Evolutionary conservation across 1,284 basidiomycete genomes (phyloP), one percentile per base, ranked within the genome.

Genomic region (Trichosporon sp.): DNA sequence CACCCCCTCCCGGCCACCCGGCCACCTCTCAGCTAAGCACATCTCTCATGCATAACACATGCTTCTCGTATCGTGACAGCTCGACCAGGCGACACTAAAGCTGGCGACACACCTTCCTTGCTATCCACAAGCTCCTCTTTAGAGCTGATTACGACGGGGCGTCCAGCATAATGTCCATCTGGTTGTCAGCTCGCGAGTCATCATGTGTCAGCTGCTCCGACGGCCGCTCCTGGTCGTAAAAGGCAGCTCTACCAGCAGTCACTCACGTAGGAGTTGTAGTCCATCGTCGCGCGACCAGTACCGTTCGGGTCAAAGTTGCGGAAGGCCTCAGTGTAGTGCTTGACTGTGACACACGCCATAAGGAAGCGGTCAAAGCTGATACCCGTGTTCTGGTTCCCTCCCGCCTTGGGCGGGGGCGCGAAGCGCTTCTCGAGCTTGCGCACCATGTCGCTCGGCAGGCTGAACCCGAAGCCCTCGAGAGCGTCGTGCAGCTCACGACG

Each of bases 321-420:
- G 73, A 84, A 84, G 46, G 77, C 78, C 75, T 84, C 83, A 1
- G 83, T 84, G 68, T 80, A 84, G 74, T 84, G 83, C 74, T 84
- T 84, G 67, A 84, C 83, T n/a, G 83, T 83, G 12, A 84, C 83
- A 69, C 83, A 84, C 65, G 83, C 83, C 83, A 84, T 84, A 74
- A 84, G 78, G 77, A 84, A 84, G 66, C 83, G 73, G 78, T 84
- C 83, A 73, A 84, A 84, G 48, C 76, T 78, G 70, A 84, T 83
- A 12, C 83, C 83, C 16, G 74, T 73, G 7, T 70, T 71, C 8
- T 61, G 66, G 2, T 63, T 64, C 46, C 78, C 70, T 7, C 77
- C 76, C 0, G 76, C 76, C 63, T 76, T 77, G 6, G 80, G 81
- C 2, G 83, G 83, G 0, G 83, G 82, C 8, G 81, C 78, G 51